These are phyloP conservation scores for Arabis alpina DNA, from an alignment of 345 rosid genomes.

Conservation along the genomic window DNA sequence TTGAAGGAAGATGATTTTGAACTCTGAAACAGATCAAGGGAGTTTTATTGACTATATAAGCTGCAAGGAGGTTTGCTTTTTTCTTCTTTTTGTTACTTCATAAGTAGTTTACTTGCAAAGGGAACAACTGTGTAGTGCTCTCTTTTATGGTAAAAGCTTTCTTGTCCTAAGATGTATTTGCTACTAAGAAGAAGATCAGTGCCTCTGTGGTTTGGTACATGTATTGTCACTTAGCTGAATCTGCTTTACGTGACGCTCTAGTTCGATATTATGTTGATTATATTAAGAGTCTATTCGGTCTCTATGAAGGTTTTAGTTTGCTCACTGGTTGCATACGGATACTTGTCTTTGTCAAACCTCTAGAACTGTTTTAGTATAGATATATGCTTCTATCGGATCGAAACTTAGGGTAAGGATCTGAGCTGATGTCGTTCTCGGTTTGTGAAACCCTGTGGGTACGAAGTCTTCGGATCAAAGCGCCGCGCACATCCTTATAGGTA, in stretches of 20 bases:
- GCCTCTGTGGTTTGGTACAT: slow-evolving; percentile 5
- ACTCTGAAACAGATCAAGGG: slow-evolving; percentile 84
- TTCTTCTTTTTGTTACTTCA: neutral
- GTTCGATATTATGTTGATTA: neutral
- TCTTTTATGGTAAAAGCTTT: slow-evolving; percentile 22
- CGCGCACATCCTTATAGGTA: neutral
- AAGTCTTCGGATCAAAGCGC: too few relatives aligned
- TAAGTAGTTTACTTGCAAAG: slow-evolving; percentile 28
- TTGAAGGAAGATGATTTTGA: slow-evolving; percentile 84
- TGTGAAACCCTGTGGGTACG: neutral
- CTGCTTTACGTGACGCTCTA: slow-evolving; percentile 5
- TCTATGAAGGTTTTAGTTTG: neutral
- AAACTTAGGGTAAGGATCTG: neutral
- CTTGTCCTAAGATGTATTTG: slow-evolving; percentile 6
- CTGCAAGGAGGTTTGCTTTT: neutral
- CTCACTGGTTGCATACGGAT: neutral
- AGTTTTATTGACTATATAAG: slow-evolving; percentile 15
- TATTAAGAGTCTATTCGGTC: neutral
- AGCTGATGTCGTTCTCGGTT: neutral
- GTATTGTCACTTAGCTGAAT: neutral
- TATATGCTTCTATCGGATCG: neutral
- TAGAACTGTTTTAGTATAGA: neutral
- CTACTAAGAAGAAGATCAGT: neutral
- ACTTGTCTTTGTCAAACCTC: too few relatives aligned
- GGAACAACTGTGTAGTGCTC: slow-evolving; percentile 17